Base-by-base conservation (phyloP, 2,329 filamentous ascomycete genomes). In the Xylogone sp. region DNA sequence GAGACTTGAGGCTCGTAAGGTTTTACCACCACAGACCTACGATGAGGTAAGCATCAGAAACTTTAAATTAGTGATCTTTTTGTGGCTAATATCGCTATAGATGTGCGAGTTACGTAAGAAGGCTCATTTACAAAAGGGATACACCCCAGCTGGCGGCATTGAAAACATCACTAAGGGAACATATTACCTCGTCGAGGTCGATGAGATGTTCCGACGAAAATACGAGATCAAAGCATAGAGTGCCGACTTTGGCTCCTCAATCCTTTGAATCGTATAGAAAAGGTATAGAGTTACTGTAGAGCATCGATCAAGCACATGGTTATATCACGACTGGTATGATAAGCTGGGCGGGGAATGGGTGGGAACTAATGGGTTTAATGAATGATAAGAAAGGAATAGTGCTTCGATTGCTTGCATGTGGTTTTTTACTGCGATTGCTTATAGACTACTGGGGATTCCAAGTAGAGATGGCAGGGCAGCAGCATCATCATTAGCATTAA, bases 151-250 rank as follows among this genome's bases (percentile, higher is more conserved):
- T 63, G 89, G 89, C 52, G 83, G 83, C 49, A 65, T 77, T 22
- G 86, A 87, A 44, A 87, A 81, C 60, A 79, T 94, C 52, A 67
- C 69, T 54, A 72, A 79, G 53, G 86, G 83, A 53, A 83, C 84
- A 20, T 94, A 93, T 76, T 94, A 92, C 75, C 79, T 94, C 53
- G 83, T 82, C 66, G 84, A 86, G 69, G 81, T 94, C 45, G 88
- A 94, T 65, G 87, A 90, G 62, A 90, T 90, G 87, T 94, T 89
- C 84, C 85, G 87, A 75, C 83, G 89, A 64, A 81, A 81, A 68
- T 94, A 94, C 72, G 73, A 78, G 51, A 68, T 92, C 74, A 88
- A 92, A 80, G 84, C 79, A 69, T 92, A 59, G 57, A 54, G 34
- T 16, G 34, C 34, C 34, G 10, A n/a, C n/a, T 39, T 39, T 7